phyloP scores from a whole-genome alignment of 2,329 filamentous ascomycete genomes.

The Dactylellina cionopaga region DNA sequence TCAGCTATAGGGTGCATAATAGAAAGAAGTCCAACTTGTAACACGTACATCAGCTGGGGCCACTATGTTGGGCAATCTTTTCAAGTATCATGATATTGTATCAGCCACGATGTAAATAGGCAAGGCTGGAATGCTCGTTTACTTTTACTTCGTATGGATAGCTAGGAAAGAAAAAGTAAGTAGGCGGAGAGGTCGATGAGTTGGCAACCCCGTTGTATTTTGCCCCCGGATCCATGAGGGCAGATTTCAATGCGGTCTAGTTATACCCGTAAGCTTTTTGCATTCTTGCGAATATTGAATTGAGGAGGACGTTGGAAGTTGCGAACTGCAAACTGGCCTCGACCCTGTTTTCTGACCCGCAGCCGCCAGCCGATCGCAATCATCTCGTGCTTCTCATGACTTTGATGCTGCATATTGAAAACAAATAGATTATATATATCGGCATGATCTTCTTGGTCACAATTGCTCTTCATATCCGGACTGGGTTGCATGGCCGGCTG shows the following conservation, averaged over 20 bases:
- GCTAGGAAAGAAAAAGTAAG: neutral
- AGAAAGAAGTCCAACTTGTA: neutral
- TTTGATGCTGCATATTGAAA: neutral
- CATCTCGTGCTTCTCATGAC: neutral
- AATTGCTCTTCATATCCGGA: too few species aligned
- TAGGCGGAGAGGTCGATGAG: constrained; percentile 27
- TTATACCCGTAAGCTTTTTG: constrained; percentile 12
- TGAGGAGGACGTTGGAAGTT: constrained; percentile 28
- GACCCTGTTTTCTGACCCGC: neutral
- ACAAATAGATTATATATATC: too few species aligned
- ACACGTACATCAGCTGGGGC: constrained; percentile 1
- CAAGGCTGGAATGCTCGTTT: constrained; percentile 1
- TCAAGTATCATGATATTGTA: too few species aligned
- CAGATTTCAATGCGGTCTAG: constrained; percentile 31
- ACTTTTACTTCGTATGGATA: neutral
- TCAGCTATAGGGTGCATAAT: constrained; percentile 40
- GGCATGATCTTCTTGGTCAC: too few species aligned
- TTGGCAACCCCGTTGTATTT: constrained; percentile 34
- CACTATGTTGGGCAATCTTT: constrained; percentile 1
- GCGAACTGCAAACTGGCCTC: neutral
- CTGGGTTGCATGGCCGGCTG: too few species aligned
- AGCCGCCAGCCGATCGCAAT: neutral
- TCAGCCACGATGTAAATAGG: constrained; percentile 2
- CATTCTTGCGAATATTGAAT: constrained; percentile 31
- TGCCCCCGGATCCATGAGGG: constrained; percentile 33